These are phyloP conservation scores for Talaromyces ruber DNA, from an alignment of 495 filamentous ascomycete species.

Conservation along the genomic window DNA sequence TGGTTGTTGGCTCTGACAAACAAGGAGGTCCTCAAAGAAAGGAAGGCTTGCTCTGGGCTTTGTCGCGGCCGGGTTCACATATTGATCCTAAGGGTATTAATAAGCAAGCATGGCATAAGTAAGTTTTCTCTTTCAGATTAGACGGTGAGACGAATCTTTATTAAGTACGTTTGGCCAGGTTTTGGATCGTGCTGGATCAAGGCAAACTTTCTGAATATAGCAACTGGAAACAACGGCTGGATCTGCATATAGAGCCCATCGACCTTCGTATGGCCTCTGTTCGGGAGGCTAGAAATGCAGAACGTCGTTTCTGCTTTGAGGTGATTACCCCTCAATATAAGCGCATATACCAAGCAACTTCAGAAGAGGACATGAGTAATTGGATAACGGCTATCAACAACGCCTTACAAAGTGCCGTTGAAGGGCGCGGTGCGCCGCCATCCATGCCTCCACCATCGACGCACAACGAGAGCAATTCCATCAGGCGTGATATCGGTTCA, in stretches of 20 bases:
- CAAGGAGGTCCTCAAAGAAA: conserved; percentile 56
- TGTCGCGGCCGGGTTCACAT: conserved; percentile 88
- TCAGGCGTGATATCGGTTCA: conserved; percentile 76
- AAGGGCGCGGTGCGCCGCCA: conserved; percentile 55
- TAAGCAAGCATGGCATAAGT: conserved; percentile 99
- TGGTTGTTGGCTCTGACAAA: conserved; percentile 24
- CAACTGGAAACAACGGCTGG: conserved; percentile 97
- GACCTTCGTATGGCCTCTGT: conserved; percentile 96
- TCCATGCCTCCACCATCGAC: conserved; percentile 36
- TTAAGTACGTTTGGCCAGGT: conserved; percentile 40
- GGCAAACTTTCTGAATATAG: conserved; percentile 96
- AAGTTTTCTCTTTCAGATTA: conserved; percentile 27
- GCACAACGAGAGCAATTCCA: conserved; percentile 42
- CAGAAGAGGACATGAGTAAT: conserved; percentile 93
- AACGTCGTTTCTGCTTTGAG: conserved; percentile 96
- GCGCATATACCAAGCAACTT: conserved; percentile 94
- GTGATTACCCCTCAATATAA: conserved; percentile 96
- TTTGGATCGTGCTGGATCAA: conserved; percentile 97
- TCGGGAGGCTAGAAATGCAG: conserved; percentile 85
- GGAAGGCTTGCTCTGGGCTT: conserved; percentile 89
- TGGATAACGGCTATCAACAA: conserved; percentile 98
- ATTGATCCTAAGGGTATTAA: conserved; percentile 91
- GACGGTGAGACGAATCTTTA: not conserved
- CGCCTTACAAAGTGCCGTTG: conserved; percentile 89
- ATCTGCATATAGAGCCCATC: conserved; percentile 97